These are phyloP conservation scores for Fusarium verticillioides DNA, from an alignment of 2,329 filamentous ascomycete genomes.

Conservation along the genomic window DNA sequence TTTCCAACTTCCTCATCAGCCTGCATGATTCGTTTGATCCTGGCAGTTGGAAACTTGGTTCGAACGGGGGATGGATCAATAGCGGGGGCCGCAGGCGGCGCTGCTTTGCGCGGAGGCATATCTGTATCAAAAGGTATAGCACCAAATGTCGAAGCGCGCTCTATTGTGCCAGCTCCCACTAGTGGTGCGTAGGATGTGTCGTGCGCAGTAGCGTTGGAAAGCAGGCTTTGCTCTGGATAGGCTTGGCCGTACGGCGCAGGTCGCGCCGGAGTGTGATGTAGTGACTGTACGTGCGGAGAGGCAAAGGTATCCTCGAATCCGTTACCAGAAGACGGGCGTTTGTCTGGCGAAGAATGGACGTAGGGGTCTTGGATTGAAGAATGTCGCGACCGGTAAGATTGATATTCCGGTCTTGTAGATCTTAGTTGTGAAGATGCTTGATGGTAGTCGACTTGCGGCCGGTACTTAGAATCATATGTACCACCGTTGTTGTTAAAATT, in stretches of 20 bases:
- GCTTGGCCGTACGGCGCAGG: slow-evolving; percentile 23
- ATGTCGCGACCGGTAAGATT: slow-evolving; percentile 38
- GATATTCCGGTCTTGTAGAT: slow-evolving; percentile 36
- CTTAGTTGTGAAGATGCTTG: slow-evolving; percentile 40
- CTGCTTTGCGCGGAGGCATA: slow-evolving; percentile 52
- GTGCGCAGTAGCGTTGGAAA: slow-evolving; percentile 23
- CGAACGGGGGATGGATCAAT: slow-evolving; percentile 78
- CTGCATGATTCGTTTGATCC: slow-evolving; percentile 99
- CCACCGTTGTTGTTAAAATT: slow-evolving; percentile 40
- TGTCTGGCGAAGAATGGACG: slow-evolving; percentile 15
- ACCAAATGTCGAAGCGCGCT: slow-evolving; percentile 17
- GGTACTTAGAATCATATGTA: slow-evolving; percentile 32
- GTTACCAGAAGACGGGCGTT: slow-evolving; percentile 1
- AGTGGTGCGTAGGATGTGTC: slow-evolving; percentile 30
- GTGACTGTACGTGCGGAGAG: slow-evolving; percentile 20
- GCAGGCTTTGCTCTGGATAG: slow-evolving; percentile 26
- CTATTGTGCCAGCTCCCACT: slow-evolving; percentile 4
- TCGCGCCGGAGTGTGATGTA: slow-evolving; percentile 28
- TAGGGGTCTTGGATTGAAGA: slow-evolving; percentile 33
- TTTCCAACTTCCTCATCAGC: slow-evolving; percentile 98
- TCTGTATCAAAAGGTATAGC: slow-evolving; percentile 24
- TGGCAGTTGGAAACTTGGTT: slow-evolving; percentile 95
- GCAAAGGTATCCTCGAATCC: slow-evolving; percentile 21
- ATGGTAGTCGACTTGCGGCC: slow-evolving; percentile 41
- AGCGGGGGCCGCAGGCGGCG: slow-evolving; percentile 51